A percentile compares a stretch with the other conserved stretches of the same genome.
These are phyloP conservation scores for Iberis pinnata DNA, from an alignment of 345 rosid species.

Conservation along the genomic window DNA sequence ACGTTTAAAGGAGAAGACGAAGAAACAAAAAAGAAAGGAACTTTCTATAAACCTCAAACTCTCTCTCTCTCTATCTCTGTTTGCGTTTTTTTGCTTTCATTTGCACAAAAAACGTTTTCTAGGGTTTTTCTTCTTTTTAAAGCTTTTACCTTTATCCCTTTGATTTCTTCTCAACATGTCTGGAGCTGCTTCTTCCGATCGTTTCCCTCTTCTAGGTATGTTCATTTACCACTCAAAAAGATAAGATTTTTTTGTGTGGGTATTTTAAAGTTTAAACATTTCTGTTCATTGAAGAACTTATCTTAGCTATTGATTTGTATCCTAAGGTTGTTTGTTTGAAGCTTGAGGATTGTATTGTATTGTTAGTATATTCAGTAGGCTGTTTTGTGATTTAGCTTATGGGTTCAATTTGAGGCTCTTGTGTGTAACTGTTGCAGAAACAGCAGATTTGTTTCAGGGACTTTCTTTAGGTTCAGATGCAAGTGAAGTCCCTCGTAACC, in stretches of 20 bases:
- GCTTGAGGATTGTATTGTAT: not conserved
- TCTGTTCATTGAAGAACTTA: not conserved
- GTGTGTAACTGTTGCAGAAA: constrained; percentile 33
- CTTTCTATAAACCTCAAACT: constrained; percentile 24
- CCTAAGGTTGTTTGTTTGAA: too few relatives aligned
- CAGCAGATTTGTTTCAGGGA: constrained; percentile 52
- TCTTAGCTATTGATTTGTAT: not conserved
- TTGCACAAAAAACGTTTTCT: constrained; percentile 15
- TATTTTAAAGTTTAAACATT: not conserved
- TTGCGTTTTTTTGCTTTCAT: constrained; percentile 11
- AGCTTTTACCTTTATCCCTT: constrained; percentile 5
- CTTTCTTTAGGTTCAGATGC: constrained; percentile 49
- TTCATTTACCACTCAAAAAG: constrained; percentile 4
- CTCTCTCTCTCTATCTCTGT: constrained; percentile 19
- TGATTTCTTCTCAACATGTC: constrained; percentile 34
- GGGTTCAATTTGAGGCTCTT: not conserved
- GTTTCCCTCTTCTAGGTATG: constrained; percentile 45
- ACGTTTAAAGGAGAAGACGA: constrained; percentile 23
- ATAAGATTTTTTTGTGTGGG: too few relatives aligned
- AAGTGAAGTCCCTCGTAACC: constrained; percentile 32
- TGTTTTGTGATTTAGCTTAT: not conserved
- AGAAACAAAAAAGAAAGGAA: constrained; percentile 19
- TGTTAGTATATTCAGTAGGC: not conserved
- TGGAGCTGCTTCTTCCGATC: constrained; percentile 45
- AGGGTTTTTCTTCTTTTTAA: constrained; percentile 29